Conservation (phyloP, 495 filamentous ascomycete genomes). For the Trichoderma gamsii region DNA sequence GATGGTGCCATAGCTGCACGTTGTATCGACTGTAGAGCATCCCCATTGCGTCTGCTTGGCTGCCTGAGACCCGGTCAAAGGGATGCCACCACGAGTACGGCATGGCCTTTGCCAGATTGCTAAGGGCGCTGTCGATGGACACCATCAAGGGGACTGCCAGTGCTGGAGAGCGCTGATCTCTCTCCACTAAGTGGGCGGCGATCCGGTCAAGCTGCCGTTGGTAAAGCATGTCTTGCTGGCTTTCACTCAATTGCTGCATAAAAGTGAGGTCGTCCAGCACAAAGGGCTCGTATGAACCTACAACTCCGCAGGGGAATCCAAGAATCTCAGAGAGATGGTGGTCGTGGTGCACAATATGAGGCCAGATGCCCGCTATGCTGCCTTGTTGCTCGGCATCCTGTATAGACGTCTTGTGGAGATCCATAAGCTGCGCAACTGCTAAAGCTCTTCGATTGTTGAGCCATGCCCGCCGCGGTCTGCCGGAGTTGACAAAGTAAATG, state of each 20-base stretch:
- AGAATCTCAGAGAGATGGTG: not conserved
- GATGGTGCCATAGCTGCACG: not conserved
- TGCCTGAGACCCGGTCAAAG: not conserved
- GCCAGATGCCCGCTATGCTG: not conserved
- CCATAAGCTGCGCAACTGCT: constrained; percentile 5
- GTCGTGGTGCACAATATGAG: not conserved
- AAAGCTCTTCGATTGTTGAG: not conserved
- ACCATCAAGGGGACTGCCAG: not conserved
- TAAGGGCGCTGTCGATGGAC: not conserved
- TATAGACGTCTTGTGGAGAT: not conserved
- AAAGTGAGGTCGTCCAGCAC: not conserved
- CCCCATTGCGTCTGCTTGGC: not conserved
- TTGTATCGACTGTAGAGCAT: constrained; percentile 1
- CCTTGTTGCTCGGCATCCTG: not conserved
- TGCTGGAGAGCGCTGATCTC: not conserved
- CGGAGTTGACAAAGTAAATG: constrained; percentile 6
- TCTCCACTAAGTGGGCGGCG: not conserved
- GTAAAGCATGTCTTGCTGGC: not conserved
- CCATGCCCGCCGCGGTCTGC: not conserved
- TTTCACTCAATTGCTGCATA: not conserved
- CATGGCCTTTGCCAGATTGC: not conserved
- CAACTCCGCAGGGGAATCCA: not conserved
- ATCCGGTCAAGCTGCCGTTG: not conserved
- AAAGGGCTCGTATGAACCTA: not conserved
- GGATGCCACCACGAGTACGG: not conserved